A percentile compares a stretch with the other conserved stretches of the same genome.
Conservation (phyloP, 2,329 filamentous ascomycete genomes). For the Tolypocladium ovalisporum region DNA sequence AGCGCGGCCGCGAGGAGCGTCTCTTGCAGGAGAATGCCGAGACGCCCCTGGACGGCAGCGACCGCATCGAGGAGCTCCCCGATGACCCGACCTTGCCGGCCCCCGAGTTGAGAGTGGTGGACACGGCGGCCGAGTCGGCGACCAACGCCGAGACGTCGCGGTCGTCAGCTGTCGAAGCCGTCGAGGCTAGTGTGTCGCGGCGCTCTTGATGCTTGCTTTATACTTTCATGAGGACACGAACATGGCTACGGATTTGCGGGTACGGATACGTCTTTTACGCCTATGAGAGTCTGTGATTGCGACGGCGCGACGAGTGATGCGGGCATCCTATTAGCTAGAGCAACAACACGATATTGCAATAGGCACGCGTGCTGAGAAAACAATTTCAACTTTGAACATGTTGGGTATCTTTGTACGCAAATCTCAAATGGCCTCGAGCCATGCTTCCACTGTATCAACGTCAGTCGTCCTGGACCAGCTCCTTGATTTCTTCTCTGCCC, state of each 20-base stretch:
- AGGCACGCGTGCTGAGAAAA: not conserved
- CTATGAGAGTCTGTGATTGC: not conserved
- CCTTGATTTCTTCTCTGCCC: conserved; percentile 49
- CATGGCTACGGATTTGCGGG: not conserved
- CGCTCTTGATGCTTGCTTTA: not conserved
- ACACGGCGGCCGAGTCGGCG: not conserved
- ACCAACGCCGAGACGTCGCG: not conserved
- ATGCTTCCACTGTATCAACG: not conserved
- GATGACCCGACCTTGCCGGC: conserved; percentile 34
- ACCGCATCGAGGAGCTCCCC: conserved; percentile 37
- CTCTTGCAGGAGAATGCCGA: conserved; percentile 48
- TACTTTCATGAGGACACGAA: not conserved
- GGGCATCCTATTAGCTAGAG: not conserved
- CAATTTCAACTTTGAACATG: not conserved
- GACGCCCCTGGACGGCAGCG: conserved; percentile 24
- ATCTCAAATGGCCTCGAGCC: not conserved
- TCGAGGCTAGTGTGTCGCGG: not conserved
- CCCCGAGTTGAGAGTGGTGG: conserved; percentile 8
- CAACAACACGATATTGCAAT: not conserved
- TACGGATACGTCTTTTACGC: not conserved
- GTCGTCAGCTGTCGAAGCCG: not conserved
- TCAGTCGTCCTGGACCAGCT: conserved; percentile 52
- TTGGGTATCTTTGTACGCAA: conserved; percentile 13
- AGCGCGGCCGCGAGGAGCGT: conserved; percentile 78
- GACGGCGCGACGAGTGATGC: not conserved